These are phyloP conservation scores for Aristolochia fimbriata DNA, from an alignment of 164 flowering plant genomes.

Conservation along the genomic window DNA sequence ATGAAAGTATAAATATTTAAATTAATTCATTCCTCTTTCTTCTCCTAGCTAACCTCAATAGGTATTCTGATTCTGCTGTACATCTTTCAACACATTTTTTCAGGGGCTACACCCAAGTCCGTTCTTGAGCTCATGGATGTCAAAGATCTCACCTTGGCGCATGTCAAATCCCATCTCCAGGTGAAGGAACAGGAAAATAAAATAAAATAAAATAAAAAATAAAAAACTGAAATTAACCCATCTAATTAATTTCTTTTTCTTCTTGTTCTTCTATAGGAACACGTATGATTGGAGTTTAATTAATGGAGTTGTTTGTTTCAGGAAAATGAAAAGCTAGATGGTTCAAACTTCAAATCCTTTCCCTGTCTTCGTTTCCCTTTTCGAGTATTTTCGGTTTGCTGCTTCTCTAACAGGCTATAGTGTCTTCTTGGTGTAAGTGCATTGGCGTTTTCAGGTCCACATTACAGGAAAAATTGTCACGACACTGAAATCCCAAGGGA, in stretches of 20 bases:
- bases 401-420: conserved; percentile 1
- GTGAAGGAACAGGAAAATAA: conserved; percentile 25
- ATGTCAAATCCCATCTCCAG: conserved; percentile 98
- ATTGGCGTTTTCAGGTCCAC: background rate
- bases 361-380: too few species aligned
- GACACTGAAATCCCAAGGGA: background rate
- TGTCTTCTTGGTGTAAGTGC: background rate
- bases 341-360: too few species aligned
- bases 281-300: background rate
- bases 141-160: conserved; percentile 95
- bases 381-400: background rate
- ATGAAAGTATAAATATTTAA: conserved; percentile 60
- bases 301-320: background rate
- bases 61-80: too few species aligned
- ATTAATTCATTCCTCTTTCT: background rate
- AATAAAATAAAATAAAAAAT: background rate
- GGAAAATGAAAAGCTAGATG: background rate
- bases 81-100: too few species aligned
- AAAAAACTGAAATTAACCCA: background rate
- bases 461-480: background rate
- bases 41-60: too few species aligned
- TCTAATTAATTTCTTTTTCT: background rate
- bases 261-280: too few species aligned
- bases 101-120: conserved; percentile 97
- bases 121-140: conserved; percentile 99